Conservation (phyloP, 2,329 filamentous ascomycete genomes). For the Bipolaris victoriae region DNA sequence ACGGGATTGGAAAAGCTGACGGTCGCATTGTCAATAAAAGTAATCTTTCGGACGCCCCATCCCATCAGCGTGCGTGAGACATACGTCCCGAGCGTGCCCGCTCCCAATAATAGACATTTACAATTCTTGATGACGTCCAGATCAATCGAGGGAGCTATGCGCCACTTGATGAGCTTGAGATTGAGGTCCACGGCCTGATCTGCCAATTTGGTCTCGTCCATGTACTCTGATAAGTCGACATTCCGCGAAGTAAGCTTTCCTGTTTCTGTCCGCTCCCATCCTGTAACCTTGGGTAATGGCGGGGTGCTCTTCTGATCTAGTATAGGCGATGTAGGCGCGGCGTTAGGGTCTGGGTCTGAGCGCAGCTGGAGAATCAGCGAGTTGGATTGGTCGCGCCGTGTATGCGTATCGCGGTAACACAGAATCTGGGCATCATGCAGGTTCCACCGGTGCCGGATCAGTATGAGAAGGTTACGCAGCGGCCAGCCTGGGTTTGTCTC, state of each 20-base stretch:
- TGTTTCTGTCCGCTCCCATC: constrained; percentile 85
- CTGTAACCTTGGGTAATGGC: constrained; percentile 85
- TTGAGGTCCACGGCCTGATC: constrained; percentile 97
- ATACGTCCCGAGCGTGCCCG: constrained; percentile 92
- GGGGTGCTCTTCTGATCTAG: constrained; percentile 25
- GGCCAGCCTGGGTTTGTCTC: constrained; percentile 89
- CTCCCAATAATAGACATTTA: constrained; percentile 87
- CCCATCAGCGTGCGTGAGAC: constrained; percentile 90
- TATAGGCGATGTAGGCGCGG: constrained; percentile 10
- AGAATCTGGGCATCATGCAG: constrained; percentile 80
- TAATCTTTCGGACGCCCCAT: constrained; percentile 95
- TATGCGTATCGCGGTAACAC: constrained; percentile 85
- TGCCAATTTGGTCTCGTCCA: constrained; percentile 86
- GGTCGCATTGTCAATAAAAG: constrained; percentile 89
- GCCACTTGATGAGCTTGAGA: constrained; percentile 98
- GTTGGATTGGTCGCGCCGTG: constrained; percentile 76
- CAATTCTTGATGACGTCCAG: constrained; percentile 88
- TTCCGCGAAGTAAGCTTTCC: constrained; percentile 79
- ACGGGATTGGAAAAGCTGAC: constrained; percentile 98
- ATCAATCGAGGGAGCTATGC: constrained; percentile 85
- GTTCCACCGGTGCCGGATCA: constrained; percentile 82
- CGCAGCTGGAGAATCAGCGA: constrained; percentile 72
- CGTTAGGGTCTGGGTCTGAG: constrained; percentile 27
- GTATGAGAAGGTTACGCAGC: constrained; percentile 82
- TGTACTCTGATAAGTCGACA: constrained; percentile 86